Evolutionary conservation across 345 rosid genomes (phyloP), one percentile per base, ranked within the genome.

Genomic region (Cardiospermum halicacabum): DNA sequence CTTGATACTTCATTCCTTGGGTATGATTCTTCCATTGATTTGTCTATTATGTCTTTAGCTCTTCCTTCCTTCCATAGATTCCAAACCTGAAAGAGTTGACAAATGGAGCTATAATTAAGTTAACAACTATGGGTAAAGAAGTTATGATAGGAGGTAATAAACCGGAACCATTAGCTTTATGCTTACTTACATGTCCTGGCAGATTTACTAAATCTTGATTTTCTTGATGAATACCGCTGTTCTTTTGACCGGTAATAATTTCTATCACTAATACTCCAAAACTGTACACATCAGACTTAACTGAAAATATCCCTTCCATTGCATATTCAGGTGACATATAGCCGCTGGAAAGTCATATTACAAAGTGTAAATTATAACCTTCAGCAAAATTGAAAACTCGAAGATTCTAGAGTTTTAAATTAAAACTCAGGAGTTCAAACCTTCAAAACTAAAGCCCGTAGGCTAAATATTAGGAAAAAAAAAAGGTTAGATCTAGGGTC

Each of bases 251-350:
- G 32, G 55, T 40, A 7, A 22, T 7, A 7, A 62, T 61, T 27
- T 32, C 73, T 10, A 61, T 11, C 48, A 61, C 5, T 9, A 69
- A 11, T 3, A 61, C 54, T 2, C 67, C 73, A 18, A 53, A 62
- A 60, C 67, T 69, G 5, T 11, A 58, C 0, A 30, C 24, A 34
- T 48, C n/a, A 3, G 64, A 22, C 31, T 69, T 69, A 2, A 18
- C 0, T 0, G 57, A 67, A 22, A 42, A 67, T 0, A 7, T 3
- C 11, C 47, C 63, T 51, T 54, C 59, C 6, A 54, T 22, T 6
- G 56, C 70, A 66, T 57, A 4, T 40, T 56, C 63, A 4, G 63
- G 70, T 5, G 63, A 56, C 70, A 66, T 66, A 7, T 56, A 57
- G 2, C 63, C 26, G 7, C 48, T 47, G 26, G 5, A 4, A 21